A percentile compares a stretch with the other conserved stretches of the same genome.
Evolutionary conservation across 1,284 basidiomycete genomes (phyloP).

Genomic region (Trichosporon asahii): DNA sequence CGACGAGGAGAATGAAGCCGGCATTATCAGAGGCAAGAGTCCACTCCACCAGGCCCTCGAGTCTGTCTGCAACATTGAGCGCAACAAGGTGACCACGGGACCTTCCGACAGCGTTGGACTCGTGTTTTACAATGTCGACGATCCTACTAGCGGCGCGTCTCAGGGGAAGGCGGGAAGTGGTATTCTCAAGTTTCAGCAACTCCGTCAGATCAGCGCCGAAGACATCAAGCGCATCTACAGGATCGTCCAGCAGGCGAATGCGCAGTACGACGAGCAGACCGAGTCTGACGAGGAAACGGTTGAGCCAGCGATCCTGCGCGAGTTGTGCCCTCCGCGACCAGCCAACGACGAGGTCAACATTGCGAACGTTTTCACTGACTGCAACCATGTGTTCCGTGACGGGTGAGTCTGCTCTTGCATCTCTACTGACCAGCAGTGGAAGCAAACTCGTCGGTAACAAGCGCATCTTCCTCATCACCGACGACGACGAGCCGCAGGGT

Average conservation of each 20-base stretch:
- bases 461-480: slow-evolving; percentile 87
- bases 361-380: slow-evolving; percentile 80
- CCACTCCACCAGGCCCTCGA: slow-evolving; percentile 63
- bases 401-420: slow-evolving; percentile 57
- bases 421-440: slow-evolving; percentile 56
- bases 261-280: slow-evolving; percentile 31
- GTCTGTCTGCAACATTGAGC: slow-evolving; percentile 76
- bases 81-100: slow-evolving; percentile 81
- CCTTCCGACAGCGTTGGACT: slow-evolving; percentile 86
- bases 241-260: slow-evolving; percentile 35
- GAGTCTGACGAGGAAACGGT: slow-evolving; percentile 25
- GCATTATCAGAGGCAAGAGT: slow-evolving; percentile 43
- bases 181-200: slow-evolving; percentile 58
- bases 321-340: slow-evolving; percentile 40
- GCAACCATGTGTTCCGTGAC: slow-evolving; percentile 80
- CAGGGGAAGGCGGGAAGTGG: background rate
- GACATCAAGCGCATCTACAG: slow-evolving; percentile 63
- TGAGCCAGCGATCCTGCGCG: slow-evolving; percentile 39
- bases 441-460: slow-evolving; percentile 71
- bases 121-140: slow-evolving; percentile 81
- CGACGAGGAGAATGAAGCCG: slow-evolving; percentile 52
- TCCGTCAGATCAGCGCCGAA: slow-evolving; percentile 73
- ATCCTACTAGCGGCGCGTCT: background rate
- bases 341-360: slow-evolving; percentile 53
- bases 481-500: slow-evolving; percentile 68